A percentile compares a stretch with the other conserved stretches of the same genome.
Conservation (phyloP, 1,139 yeast species). For the Geotrichum carabidarum region DNA sequence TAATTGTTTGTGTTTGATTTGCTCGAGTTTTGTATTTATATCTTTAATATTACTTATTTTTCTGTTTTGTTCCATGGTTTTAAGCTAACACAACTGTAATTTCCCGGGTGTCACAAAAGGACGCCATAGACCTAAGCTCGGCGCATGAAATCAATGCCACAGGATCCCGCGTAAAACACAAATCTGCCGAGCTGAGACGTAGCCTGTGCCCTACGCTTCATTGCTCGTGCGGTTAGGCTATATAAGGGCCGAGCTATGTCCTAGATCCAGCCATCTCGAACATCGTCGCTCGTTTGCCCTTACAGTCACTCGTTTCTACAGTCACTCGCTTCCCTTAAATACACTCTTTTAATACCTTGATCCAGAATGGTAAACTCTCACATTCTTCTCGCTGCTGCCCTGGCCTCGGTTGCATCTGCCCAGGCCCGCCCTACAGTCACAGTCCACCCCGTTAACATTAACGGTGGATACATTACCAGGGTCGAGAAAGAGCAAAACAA, state of each 20-base stretch:
- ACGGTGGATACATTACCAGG: not conserved
- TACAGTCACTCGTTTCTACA: not conserved
- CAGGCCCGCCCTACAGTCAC: not conserved
- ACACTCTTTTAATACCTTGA: not conserved
- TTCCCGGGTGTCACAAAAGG: not conserved
- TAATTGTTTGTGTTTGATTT: not conserved
- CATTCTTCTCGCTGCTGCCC: constrained; percentile 1
- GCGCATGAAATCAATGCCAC: too few relatives aligned
- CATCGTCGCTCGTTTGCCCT: not conserved
- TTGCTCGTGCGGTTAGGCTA: not conserved
- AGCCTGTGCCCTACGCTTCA: too few relatives aligned
- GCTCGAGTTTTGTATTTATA: not conserved
- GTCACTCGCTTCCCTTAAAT: not conserved
- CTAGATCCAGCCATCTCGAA: not conserved
- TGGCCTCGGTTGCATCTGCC: not conserved
- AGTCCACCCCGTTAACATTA: constrained; percentile 3
- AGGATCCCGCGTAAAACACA: too few relatives aligned
- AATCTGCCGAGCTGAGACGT: too few relatives aligned
- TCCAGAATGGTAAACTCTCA: not conserved
- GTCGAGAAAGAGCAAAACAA: not conserved
- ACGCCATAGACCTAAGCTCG: too few relatives aligned
- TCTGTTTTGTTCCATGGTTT: too few relatives aligned
- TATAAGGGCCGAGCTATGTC: not conserved
- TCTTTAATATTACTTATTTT: not conserved
- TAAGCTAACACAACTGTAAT: not conserved